Base-by-base conservation (phyloP, 169 alveolate genomes). In the Eimeria nieschulzi region DNA sequence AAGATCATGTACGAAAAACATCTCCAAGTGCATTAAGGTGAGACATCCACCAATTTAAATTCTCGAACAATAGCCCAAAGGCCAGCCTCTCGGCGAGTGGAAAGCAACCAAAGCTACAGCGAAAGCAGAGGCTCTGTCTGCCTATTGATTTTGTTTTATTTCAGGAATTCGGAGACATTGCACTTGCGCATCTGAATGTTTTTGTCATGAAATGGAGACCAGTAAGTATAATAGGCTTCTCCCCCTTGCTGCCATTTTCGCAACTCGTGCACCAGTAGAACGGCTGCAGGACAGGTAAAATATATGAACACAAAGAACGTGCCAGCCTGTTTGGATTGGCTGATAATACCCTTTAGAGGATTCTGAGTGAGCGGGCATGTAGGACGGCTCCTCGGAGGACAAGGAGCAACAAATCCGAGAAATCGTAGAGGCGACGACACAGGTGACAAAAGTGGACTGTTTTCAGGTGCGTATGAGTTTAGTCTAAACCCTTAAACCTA, bases 151-250 rank as follows among this genome's bases (percentile, higher is more conserved):
- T 12, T 59, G 15, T 59, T 59, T 59, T 19, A 53, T 76, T 76
- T 68, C 46, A 54, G 53, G 86, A 76, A n/a, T 76, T 54, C 26
- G 86, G 86, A 13, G 86, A 76, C 70, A 51, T 76, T 76, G 86
- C 66, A 6, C 86, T 76, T 6, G 54, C 86, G 5, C 86, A 76
- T 33, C 51, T 76, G 70, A 17, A 54, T 21, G 66, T 76, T 12
- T 21, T 76, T 25, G 55, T 68, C 10, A 39, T 33, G 71, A 55
- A 53, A n/a, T 76, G 86, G 86, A 76, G 46, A 1, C 12, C 26
- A 51, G 86, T 76, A 76, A 33, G 46, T 33, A 33, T 33, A 33
- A 33, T 33, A 33, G 46, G 46, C 46, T 33, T 33, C 46, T 33
- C 46, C 46, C 46, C 46, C 3, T 33, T 33, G 46, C 46, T 33